Evolutionary conservation across 2,329 filamentous ascomycete genomes (phyloP).

Genomic region (Colletotrichum sp.): DNA sequence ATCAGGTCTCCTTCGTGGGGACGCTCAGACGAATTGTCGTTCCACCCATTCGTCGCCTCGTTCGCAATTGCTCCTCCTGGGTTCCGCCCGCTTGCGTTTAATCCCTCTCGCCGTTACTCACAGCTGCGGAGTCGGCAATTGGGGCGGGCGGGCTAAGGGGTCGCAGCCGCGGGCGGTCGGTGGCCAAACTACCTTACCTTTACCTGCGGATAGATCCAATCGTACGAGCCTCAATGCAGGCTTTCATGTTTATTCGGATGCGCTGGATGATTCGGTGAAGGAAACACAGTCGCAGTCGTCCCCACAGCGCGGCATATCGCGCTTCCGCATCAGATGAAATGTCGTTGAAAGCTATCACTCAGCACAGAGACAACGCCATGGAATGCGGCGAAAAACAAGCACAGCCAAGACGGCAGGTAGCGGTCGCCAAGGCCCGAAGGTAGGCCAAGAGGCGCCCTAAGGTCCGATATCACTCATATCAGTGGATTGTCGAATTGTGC

Average conservation of each 20-base stretch:
- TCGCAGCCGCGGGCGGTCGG: background rate
- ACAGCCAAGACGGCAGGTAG: conserved; percentile 17
- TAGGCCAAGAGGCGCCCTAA: conserved; percentile 3
- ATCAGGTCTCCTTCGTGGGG: conserved; percentile 1
- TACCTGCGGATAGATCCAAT: background rate
- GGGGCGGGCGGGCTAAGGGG: background rate
- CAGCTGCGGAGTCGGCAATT: background rate
- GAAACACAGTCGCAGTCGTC: background rate
- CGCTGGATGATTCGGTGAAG: background rate
- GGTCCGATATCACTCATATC: background rate
- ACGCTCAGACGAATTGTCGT: background rate
- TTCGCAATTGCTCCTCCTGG: background rate
- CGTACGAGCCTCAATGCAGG: background rate
- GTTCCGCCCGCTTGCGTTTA: conserved; percentile 5
- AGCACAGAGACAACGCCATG: conserved; percentile 11
- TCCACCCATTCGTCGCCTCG: background rate
- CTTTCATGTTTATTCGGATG: background rate
- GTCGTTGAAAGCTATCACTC: background rate
- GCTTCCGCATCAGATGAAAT: background rate
- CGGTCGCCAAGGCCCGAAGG: conserved; percentile 13
- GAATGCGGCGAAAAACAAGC: conserved; percentile 20
- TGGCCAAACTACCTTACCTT: background rate
- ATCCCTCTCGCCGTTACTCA: background rate
- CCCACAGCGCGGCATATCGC: background rate
- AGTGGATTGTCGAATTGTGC: background rate